Evolutionary conservation across 2,329 filamentous ascomycete genomes (phyloP), one percentile per base, ranked within the genome.

Genomic region (Berkeleyomyces basicola): DNA sequence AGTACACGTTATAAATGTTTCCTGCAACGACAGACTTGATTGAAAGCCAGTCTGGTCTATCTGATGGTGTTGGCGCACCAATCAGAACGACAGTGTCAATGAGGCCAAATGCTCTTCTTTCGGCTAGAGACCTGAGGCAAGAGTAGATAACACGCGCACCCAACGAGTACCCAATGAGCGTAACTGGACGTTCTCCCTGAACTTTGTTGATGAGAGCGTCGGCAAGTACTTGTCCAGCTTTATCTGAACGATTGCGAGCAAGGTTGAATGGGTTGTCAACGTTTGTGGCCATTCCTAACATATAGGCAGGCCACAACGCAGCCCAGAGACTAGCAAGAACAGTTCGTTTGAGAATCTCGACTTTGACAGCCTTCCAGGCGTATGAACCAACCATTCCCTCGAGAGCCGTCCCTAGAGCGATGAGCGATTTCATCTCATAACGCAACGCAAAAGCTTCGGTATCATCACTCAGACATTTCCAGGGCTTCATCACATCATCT

Each of bases 1-100:
- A 92, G 73, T 86, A 96, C 7, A 92, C 89, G 68, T 96, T 96
- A 68, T 95, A 86, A 6, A 96, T 79, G 63, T 87, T 82, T 2
- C 91, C 90, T 1, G 85, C 82, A 0, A 95, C 90, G 0, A 92
- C 88, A 53, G 82, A 83, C 39, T 89, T 82, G 67, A 95, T 82
- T 44, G 82, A 77, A 53, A 85, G 80, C 91, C 91, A 96, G 67
- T 90, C 83, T 1, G 78, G 78, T 0, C 81, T 73, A 53, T 86
- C 81, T 0, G 86, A 88, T 0, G 91, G 89, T 0, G 86, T 83
- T 0, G 91, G 89, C 0, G 88, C 80, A 2, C 91, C 91, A 63
- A 96, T 87, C 4, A 96, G 74, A 3, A 96, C 85, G 1, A 88
- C 90, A 14, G 84, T 86, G 68, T 96, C 91, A 31, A 97, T 75